Evolutionary conservation across 2,329 filamentous ascomycete species (phyloP), one percentile per base, ranked within the genome.

Genomic region (Colletotrichum eremochloae): DNA sequence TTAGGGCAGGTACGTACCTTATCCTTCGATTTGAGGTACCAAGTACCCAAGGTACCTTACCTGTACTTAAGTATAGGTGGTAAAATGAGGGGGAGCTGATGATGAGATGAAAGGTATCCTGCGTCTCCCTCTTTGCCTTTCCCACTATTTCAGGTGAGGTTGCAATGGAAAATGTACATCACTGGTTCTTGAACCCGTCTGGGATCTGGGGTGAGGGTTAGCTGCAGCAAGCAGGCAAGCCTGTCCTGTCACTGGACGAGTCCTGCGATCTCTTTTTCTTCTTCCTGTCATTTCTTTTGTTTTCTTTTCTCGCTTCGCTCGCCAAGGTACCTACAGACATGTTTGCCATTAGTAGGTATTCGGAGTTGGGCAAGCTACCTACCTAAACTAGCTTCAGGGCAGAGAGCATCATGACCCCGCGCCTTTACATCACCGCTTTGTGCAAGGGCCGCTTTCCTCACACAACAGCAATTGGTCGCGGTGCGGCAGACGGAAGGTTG

Each of bases 91-190:
- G 24, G 24, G 24, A 24, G 24, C 24, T 24, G 24, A 24, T 24
- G 24, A 24, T 58, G 56, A 58, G 55, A 57, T 40, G 55, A 40
- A 57, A 64, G 38, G 62, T 64, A 40, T 38, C 50, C 14, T 64
- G 38, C 29, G 46, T 56, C 50, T 56, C 36, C 44, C 50, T 55
- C 24, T 29, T 29, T 38, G n/a, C 36, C n/a, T 52, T 53, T 64
- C 50, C 62, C 62, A 64, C 62, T 64, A 64, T 64, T 64, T 64
- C 50, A 56, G 62, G 50, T 56, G 62, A 64, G 48, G 24, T 55
- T 38, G 24, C 36, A 42, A 57, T 31, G 50, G 36, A n/a, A 53
- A 53, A 24, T 46, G 62, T 29, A 64, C 50, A n/a, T 44, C 50
- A 46, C 50, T 64, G 48, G 50, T 44, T 38, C 48, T 63, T 33